Conservation (phyloP, 441 rosid genomes). For the Populus hybrid region DNA sequence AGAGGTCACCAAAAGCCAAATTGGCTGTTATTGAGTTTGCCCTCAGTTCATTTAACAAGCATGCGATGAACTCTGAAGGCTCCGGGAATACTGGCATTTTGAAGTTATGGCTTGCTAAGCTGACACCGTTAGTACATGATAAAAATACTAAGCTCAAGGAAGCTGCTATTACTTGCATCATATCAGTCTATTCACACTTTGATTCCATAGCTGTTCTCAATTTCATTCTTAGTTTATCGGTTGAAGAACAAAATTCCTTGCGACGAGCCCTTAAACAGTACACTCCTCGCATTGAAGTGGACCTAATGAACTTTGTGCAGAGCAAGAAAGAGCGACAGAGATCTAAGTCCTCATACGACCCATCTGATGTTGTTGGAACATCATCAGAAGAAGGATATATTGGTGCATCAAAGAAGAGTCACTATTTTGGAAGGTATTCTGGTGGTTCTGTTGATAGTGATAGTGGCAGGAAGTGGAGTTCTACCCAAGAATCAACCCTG, state of each 20-base stretch:
- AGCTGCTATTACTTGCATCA: conserved; percentile 87
- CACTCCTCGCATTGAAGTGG: conserved; percentile 99
- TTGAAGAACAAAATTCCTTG: conserved; percentile 96
- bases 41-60: conserved; percentile 78
- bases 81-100: conserved; percentile 82
- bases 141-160: conserved; percentile 95
- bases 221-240: conserved; percentile 90
- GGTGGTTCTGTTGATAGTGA: conserved; percentile 79
- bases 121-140: conserved; percentile 78
- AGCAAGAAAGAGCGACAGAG: conserved; percentile 92
- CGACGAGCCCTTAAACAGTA: conserved; percentile 91
- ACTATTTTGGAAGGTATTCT: conserved; percentile 80
- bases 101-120: conserved; percentile 92
- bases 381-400: conserved; percentile 91
- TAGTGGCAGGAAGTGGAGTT: conserved; percentile 82
- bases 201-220: conserved; percentile 87
- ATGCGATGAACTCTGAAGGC: conserved; percentile 72
- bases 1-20: conserved; percentile 98
- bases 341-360: conserved; percentile 72
- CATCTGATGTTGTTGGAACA: conserved; percentile 80
- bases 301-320: conserved; percentile 89
- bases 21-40: conserved; percentile 97
- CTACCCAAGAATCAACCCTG: conserved; percentile 64
- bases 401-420: conserved; percentile 62
- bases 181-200: conserved; percentile 86